Evolutionary conservation across 495 filamentous ascomycete genomes (phyloP).

Genomic region (Daldinia decipiens): DNA sequence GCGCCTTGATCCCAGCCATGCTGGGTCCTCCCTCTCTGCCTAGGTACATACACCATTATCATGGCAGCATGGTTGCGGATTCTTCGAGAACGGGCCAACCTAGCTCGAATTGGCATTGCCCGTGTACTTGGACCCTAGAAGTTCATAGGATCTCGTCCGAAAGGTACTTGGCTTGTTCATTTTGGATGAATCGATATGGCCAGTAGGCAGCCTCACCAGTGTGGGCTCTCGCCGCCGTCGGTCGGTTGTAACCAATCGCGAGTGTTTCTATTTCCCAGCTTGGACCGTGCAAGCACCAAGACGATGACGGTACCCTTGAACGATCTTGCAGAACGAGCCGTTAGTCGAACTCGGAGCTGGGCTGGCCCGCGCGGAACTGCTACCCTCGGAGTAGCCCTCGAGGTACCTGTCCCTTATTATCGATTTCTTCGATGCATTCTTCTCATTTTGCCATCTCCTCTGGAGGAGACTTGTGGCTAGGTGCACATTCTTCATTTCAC

Average conservation of each 20-base stretch:
- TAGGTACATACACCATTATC: constrained; percentile 10
- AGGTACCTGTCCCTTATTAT: constrained; percentile 42
- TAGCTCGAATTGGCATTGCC: constrained; percentile 36
- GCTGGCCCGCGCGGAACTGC: constrained; percentile 45
- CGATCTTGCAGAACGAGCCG: constrained; percentile 34
- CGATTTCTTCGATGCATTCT: constrained; percentile 42
- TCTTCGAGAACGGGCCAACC: constrained; percentile 24
- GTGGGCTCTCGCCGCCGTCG: constrained; percentile 30
- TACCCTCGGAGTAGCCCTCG: constrained; percentile 34
- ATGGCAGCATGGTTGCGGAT: background rate
- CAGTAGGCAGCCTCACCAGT: constrained; percentile 33
- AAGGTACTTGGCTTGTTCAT: constrained; percentile 26
- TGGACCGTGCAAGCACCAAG: constrained; percentile 31
- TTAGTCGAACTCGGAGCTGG: constrained; percentile 41
- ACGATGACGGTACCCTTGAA: constrained; percentile 29
- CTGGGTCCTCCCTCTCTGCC: constrained; percentile 2
- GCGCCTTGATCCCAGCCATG: constrained; percentile 1
- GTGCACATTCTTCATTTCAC: constrained; percentile 42
- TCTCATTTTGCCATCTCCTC: constrained; percentile 47
- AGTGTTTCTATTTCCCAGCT: constrained; percentile 15
- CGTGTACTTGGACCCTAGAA: constrained; percentile 31
- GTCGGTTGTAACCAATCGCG: constrained; percentile 27
- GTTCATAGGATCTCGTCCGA: constrained; percentile 22
- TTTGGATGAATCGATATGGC: constrained; percentile 31
- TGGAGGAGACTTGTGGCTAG: constrained; percentile 39